Evolutionary conservation across 495 filamentous ascomycete genomes (phyloP).

Genomic region (Beverwykella pulmonaria): DNA sequence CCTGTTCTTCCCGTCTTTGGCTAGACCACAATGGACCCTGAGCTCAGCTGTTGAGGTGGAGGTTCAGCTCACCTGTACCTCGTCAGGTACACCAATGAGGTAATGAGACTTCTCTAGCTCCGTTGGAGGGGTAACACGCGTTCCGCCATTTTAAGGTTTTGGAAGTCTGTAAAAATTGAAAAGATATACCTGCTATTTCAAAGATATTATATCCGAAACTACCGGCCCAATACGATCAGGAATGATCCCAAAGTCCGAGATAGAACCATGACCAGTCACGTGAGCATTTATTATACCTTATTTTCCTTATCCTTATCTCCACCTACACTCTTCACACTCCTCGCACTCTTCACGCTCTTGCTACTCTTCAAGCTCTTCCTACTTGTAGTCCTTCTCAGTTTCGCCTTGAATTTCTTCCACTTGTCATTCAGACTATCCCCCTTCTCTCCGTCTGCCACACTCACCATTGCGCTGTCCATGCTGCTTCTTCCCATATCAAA

Average conservation of each 20-base stretch:
- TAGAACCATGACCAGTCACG: no score
- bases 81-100: conserved; percentile 25
- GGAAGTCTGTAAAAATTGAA: no score
- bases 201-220: no score
- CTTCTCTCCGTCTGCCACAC: conserved; percentile 10
- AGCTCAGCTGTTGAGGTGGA: background rate
- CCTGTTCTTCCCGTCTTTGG: background rate
- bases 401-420: conserved; percentile 36
- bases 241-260: no score
- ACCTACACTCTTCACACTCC: conserved; percentile 25
- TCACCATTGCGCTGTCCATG: background rate
- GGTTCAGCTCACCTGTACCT: background rate
- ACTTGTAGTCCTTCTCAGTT: conserved; percentile 30
- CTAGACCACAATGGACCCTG: background rate
- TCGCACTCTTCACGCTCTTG: conserved; percentile 17
- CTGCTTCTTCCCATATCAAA: conserved; percentile 5
- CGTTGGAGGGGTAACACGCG: conserved; percentile 6
- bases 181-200: no score
- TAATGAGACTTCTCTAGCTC: background rate
- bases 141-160: background rate
- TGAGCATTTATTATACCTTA: background rate
- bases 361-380: conserved; percentile 29
- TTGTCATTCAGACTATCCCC: conserved; percentile 28
- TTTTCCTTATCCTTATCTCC: conserved; percentile 14
- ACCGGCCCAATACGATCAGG: no score